Evolutionary conservation across 768 basidiomycete species (phyloP), one percentile per base, ranked within the genome.

Genomic region (Auriscalpium microsporum): DNA sequence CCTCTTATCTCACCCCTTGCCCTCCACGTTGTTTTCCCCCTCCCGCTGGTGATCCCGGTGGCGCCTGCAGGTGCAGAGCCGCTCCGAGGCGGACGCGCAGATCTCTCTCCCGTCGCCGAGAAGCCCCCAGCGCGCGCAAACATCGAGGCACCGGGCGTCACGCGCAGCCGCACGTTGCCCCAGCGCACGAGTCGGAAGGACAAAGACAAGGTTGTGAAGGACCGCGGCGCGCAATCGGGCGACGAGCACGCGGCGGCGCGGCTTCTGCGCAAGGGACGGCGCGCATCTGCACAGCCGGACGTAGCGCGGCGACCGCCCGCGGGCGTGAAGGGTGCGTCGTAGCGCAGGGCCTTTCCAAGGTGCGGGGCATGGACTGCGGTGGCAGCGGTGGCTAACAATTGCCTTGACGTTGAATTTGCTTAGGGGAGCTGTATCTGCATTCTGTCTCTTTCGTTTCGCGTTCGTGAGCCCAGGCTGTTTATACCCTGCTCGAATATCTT

Each of bases 101-200:
- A 70, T 36, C 75, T 81, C 46, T 73, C 80, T 40, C 78, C 82
- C 10, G 76, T 79, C 19, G 61, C 67, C 14, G 80, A 83, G 62
- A 65, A 72, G 48, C 72, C 78, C 33, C 28, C 28, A 28, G 28
- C 28, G 28, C 28, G 28, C 28, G 28, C 28, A 4, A 57, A 67
- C 38, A 65, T 71, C 13, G 65, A 68, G 9, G 65, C 72, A 3
- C 69, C 71, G 13, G 74, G 73, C 21, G 72, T 85, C 23, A 73
- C 71, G 49, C 75, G 87, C 23, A 86, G 87, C 63, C 77, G 81
- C 54, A 90, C 87, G 38, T 54, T 90, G 47, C 87, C 87, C 4
- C 34, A 4, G 17, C 40, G 40, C 17, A 13, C 40, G 13, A 17
- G 3, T 13, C 40, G 40, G 17, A 42, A 42, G 40, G 40, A 42